Percentiles rank a stretch among this genome's conserved stretches.
phyloP scores from a whole-genome alignment of 106 monocot genomes.

The Allium fistulosum region DNA sequence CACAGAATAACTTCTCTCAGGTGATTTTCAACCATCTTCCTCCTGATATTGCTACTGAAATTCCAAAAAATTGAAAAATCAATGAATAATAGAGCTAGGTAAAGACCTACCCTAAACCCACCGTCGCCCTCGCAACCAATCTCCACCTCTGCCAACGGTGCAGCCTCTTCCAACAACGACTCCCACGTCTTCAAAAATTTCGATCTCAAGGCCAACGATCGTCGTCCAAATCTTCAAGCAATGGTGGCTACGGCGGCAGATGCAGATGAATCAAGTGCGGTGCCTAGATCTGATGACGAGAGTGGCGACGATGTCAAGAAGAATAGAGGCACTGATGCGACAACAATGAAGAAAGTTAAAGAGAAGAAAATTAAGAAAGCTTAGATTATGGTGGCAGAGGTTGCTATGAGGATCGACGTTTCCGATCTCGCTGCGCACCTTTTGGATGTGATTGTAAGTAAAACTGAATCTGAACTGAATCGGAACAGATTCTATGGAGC shows the following conservation, averaged over 20 bases:
- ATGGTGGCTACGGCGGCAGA: slow-evolving; percentile 15
- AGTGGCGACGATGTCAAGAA: slow-evolving; percentile 16
- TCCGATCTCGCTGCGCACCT: slow-evolving; percentile 63
- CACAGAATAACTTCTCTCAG: no score
- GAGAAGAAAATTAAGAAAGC: slow-evolving; percentile 51
- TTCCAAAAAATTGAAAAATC: no score
- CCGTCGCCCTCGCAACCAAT: slow-evolving; percentile 1
- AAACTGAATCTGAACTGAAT: neutral
- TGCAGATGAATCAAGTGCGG: neutral
- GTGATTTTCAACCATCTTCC: no score
- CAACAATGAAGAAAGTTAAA: slow-evolving; percentile 57
- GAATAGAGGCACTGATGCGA: slow-evolving; percentile 6
- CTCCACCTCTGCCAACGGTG: neutral
- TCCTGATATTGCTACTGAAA: no score
- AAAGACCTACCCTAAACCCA: slow-evolving; percentile 45
- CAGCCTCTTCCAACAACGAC: neutral
- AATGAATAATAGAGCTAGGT: no score
- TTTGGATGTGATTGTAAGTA: slow-evolving; percentile 53
- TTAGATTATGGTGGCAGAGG: slow-evolving; percentile 84
- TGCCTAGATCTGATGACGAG: slow-evolving; percentile 29
- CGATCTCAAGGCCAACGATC: slow-evolving; percentile 65
- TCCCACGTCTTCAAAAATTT: slow-evolving; percentile 66
- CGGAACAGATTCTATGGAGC: no score
- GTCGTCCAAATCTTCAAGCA: slow-evolving; percentile 48
- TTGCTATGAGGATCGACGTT: slow-evolving; percentile 65